phyloP scores from a whole-genome alignment of 2,329 filamentous ascomycete species.

The Aspergillus costaricaensis region DNA sequence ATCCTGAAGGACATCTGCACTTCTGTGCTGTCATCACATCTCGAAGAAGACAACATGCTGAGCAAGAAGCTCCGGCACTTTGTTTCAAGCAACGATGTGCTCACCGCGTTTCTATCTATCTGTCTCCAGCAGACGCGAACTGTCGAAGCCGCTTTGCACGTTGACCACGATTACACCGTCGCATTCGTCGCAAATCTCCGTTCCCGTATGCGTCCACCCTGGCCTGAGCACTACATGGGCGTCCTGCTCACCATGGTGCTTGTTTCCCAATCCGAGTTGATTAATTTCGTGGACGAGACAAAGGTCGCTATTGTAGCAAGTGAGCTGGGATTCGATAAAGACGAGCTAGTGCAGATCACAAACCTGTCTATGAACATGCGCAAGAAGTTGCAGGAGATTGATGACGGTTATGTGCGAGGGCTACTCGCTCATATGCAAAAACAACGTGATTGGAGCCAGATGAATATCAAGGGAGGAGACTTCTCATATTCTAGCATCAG shows the following conservation, averaged over 20 bases:
- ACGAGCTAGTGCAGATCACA: background rate
- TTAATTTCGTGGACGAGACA: background rate
- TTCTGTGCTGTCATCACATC: background rate
- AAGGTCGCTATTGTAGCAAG: background rate
- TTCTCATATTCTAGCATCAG: background rate
- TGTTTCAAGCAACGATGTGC: constrained; percentile 1
- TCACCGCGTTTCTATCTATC: background rate
- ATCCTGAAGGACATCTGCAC: background rate
- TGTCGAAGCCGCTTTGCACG: background rate
- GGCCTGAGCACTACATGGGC: background rate
- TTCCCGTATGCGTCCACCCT: background rate
- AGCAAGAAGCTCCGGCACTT: background rate
- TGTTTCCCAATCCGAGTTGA: background rate
- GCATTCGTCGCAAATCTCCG: background rate
- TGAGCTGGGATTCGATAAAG: background rate
- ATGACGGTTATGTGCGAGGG: background rate
- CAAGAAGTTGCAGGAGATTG: background rate
- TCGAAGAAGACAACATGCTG: background rate
- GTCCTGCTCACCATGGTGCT: background rate
- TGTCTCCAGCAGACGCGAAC: background rate
- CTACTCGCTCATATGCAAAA: background rate
- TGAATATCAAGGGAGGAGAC: background rate
- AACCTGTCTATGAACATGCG: background rate
- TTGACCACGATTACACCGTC: background rate
- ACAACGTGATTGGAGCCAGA: background rate